phyloP scores from a whole-genome alignment of 495 filamentous ascomycete genomes.

The Bombardia bombarda region DNA sequence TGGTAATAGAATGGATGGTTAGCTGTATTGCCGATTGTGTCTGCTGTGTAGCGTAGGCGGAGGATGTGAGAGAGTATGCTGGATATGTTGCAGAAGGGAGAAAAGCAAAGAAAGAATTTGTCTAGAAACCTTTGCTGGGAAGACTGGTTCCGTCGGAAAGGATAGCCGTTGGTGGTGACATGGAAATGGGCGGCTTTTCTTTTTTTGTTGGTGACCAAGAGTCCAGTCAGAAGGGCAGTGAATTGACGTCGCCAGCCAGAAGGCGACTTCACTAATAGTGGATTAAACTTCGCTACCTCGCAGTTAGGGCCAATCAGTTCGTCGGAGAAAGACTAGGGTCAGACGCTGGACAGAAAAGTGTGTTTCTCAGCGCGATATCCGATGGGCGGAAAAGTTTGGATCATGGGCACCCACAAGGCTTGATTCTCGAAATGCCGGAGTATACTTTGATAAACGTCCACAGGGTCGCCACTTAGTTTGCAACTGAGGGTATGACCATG shows the following conservation, averaged over 20 bases:
- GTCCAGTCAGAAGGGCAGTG: not conserved
- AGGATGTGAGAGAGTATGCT: not conserved
- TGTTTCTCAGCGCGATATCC: not conserved
- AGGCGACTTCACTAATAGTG: too few species aligned
- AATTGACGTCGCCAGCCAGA: not conserved
- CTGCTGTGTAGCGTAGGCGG: not conserved
- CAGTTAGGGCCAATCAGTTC: slow-evolving; percentile 15
- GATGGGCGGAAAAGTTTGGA: not conserved
- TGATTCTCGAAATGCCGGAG: too few species aligned
- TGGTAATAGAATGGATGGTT: slow-evolving; percentile 6
- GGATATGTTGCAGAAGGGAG: not conserved
- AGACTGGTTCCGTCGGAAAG: slow-evolving; percentile 8
- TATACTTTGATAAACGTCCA: too few species aligned
- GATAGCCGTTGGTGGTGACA: slow-evolving; percentile 13
- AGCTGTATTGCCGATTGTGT: slow-evolving; percentile 14
- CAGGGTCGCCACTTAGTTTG: too few species aligned
- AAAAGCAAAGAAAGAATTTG: slow-evolving; percentile 4
- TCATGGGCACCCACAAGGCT: too few species aligned
- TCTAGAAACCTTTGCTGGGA: slow-evolving; percentile 14
- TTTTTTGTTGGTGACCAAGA: not conserved
- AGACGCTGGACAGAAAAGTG: slow-evolving; percentile 3
- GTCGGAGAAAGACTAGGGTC: slow-evolving; percentile 1
- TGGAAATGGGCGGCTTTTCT: slow-evolving; percentile 2
- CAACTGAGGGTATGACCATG: too few species aligned
- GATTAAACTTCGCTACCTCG: not conserved